Base-by-base conservation (phyloP, 768 basidiomycete species). In the Pleurotus giganteus region DNA sequence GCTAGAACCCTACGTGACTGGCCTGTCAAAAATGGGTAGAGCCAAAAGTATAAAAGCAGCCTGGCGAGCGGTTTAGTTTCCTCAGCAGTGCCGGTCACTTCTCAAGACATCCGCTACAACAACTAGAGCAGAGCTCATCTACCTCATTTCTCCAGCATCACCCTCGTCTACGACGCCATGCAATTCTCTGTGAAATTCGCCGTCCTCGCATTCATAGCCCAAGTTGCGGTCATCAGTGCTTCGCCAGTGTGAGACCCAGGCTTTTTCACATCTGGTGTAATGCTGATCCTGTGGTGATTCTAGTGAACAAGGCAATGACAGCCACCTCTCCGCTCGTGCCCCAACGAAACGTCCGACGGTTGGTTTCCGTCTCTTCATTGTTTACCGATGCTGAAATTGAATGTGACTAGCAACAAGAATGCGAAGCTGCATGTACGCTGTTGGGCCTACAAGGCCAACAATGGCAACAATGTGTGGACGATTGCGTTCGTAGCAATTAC, bases 11-110 rank as follows among this genome's bases (percentile, higher is more conserved):
- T n/a, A n/a, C n/a, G n/a, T n/a, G n/a, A n/a, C n/a, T n/a, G n/a
- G n/a, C n/a, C n/a, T n/a, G n/a, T n/a, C n/a, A n/a, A n/a, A n/a
- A n/a, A n/a, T n/a, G n/a, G n/a, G n/a, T n/a, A n/a, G n/a, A n/a
- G n/a, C n/a, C n/a, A n/a, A n/a, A 31, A 2, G 29, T 49, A 49
- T 49, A 49, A 49, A 49, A 32, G 47, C 47, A 28, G n/a, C 15
- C 23, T 15, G n/a, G 12, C 19, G 1, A 29, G 23, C n/a, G 26
- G 8, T 6, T 4, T 5, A 5, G 9, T 49, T 31, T 49, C 47
- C 13, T 49, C 47, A 49, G 47, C 47, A 49, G 47, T 49, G 47
- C 47, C 31, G 47, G 47, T 49, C 47, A 49, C 47, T 49, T 49
- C 47, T 49, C 47, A 21, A 21, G 23, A 34, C 24, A 28, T 32